A percentile compares a stretch with the other conserved stretches of the same genome.
These are phyloP conservation scores for Pleurostoma richardsiae DNA, from an alignment of 2,329 filamentous ascomycete species.

Conservation along the genomic window DNA sequence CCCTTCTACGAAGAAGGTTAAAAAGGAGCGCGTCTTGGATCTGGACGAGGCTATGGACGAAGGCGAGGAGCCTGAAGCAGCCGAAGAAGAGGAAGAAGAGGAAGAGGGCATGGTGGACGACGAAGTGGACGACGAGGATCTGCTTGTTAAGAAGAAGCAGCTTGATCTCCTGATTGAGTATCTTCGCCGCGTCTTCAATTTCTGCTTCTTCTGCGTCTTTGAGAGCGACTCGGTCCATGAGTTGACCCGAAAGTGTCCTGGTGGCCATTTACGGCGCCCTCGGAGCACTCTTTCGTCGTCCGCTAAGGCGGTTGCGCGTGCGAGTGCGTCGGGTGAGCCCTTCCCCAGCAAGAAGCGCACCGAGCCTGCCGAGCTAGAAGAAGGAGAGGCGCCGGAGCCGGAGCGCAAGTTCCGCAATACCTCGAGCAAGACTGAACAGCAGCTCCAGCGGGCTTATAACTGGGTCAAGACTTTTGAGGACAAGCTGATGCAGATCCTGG, in stretches of 20 bases:
- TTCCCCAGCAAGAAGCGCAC: constrained; percentile 81
- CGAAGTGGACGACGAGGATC: constrained; percentile 84
- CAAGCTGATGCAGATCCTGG: constrained; percentile 87
- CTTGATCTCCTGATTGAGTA: constrained; percentile 95
- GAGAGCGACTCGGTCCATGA: constrained; percentile 97
- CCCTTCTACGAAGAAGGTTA: constrained; percentile 53
- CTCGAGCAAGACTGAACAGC: constrained; percentile 76
- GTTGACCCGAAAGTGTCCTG: constrained; percentile 89
- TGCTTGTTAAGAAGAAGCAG: constrained; percentile 92
- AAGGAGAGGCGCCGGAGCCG: constrained; percentile 55
- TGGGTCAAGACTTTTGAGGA: constrained; percentile 99
- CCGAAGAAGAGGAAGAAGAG: constrained; percentile 74
- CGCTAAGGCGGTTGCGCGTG: constrained; percentile 78
- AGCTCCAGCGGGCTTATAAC: constrained; percentile 91
- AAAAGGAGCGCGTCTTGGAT: constrained; percentile 55
- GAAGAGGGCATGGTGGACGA: constrained; percentile 75
- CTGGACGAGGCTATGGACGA: constrained; percentile 59
- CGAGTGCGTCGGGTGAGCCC: constrained; percentile 74
- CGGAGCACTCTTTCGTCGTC: constrained; percentile 77
- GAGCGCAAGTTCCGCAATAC: constrained; percentile 71
- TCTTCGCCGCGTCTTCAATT: constrained; percentile 92
- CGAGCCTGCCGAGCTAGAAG: constrained; percentile 56
- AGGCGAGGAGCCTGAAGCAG: constrained; percentile 59
- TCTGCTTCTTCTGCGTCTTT: constrained; percentile 99
- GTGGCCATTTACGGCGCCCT: constrained; percentile 91